Base-by-base conservation (phyloP, 106 monocot genomes). In the Vanilla planifolia region DNA sequence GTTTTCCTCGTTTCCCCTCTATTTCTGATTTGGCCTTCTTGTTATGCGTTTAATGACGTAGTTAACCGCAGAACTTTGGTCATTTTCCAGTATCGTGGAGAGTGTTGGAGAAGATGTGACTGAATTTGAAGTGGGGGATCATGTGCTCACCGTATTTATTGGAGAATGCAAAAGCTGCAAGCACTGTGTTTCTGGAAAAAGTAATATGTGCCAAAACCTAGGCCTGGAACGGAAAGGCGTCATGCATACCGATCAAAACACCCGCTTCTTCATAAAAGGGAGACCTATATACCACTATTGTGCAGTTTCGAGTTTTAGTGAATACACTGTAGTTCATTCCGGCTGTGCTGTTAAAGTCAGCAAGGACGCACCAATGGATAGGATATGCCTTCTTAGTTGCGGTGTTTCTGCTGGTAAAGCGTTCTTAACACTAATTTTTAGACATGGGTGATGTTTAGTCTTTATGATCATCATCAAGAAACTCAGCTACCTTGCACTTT, bases 301-400 rank as follows among this genome's bases (percentile, higher is more conserved):
- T 77, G 89, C 85, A 3, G 94, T 94, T 15, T 94, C 94, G 17
- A 94, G 94, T 74, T 94, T 94, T 59, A 86, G 94, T 63, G 89
- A 94, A 29, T 94, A 89, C 42, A 86, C 94, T 8, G 85, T 94
- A n/a, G 89, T 94, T 17, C 89, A 94, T 60, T 85, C 94, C 33
- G 89, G 89, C 26, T 89, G 89, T 76, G 94, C 94, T 44, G 77
- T 94, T 51, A 94, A 94, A 66, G 63, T 94, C 55, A 75, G 67
- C 66, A 66, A 69, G 25, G 46, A 33, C 57, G 77, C 73, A 42
- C 73, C 77, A 43, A 83, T 94, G 94, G 83, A 89, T 62, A 85
- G 80, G 50, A 67, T 83, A 32, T 94, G 94, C 80, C 75, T 94
- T 34, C 73, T 89, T 48, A 94, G 89, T 63, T 94, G 94, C 78